Conservation (phyloP, 345 rosid species). For the Trapa bicornis region DNA sequence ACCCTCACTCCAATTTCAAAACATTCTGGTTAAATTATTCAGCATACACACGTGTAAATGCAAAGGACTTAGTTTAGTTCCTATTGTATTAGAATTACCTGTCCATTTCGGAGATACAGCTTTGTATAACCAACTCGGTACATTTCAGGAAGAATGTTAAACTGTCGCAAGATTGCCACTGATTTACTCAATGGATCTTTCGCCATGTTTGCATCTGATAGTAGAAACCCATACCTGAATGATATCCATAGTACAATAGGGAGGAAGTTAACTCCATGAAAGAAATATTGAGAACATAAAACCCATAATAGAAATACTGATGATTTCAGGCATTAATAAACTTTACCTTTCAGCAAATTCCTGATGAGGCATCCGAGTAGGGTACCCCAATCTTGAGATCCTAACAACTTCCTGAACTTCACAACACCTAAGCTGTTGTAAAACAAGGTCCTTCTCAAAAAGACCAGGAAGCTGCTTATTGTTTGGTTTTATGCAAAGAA, state of each 20-base stretch:
- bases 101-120: conserved; percentile 67
- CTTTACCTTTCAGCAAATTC: background rate
- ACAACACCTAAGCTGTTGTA: conserved; percentile 76
- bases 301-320: background rate
- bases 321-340: background rate
- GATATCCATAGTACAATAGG: background rate
- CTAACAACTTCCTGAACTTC: conserved; percentile 80
- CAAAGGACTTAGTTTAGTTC: too few species aligned
- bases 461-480: conserved; percentile 46
- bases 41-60: too few species aligned
- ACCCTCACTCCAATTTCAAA: background rate
- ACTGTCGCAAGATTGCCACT: conserved; percentile 60
- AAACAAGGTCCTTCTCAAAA: conserved; percentile 59
- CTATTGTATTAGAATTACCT: conserved; percentile 26
- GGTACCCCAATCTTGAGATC: conserved; percentile 82
- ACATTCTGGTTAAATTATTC: background rate
- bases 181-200: conserved; percentile 71
- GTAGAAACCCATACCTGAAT: conserved; percentile 63
- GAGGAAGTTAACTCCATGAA: background rate
- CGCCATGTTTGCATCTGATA: conserved; percentile 26
- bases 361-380: conserved; percentile 48
- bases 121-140: conserved; percentile 89
- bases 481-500: conserved; percentile 86
- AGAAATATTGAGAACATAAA: background rate
- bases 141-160: conserved; percentile 64